phyloP scores from a whole-genome alignment of 2,329 filamentous ascomycete genomes.

The Tolypocladium cylindrosporum region DNA sequence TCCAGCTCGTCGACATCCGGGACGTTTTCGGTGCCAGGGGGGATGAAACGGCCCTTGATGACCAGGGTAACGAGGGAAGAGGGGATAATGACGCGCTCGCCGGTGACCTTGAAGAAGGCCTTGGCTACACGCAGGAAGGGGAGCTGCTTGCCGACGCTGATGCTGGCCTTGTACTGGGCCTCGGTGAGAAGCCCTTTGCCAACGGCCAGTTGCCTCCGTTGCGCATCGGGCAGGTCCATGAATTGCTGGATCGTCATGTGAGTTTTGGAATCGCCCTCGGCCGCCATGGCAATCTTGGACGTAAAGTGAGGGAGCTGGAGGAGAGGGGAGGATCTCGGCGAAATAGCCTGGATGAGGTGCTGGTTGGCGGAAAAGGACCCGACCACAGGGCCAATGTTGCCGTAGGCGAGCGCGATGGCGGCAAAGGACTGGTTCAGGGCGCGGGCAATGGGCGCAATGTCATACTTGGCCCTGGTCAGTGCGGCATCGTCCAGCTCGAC shows the following conservation, averaged over 20 bases:
- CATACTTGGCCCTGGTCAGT: slow-evolving; percentile 78
- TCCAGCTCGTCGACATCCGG: slow-evolving; percentile 69
- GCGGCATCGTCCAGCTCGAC: slow-evolving; percentile 71
- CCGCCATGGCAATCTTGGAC: slow-evolving; percentile 49
- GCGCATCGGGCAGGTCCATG: slow-evolving; percentile 70
- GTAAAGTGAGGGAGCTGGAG: slow-evolving; percentile 88
- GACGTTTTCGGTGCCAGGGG: slow-evolving; percentile 67
- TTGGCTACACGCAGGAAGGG: slow-evolving; percentile 78
- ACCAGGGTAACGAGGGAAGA: slow-evolving; percentile 89
- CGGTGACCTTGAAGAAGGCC: slow-evolving; percentile 96
- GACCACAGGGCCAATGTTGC: slow-evolving; percentile 71
- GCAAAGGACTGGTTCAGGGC: slow-evolving; percentile 78
- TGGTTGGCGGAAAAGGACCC: slow-evolving; percentile 76
- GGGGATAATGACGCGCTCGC: slow-evolving; percentile 86
- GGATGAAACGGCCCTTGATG: slow-evolving; percentile 88
- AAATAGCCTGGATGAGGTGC: slow-evolving; percentile 78
- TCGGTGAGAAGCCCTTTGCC: slow-evolving; percentile 63
- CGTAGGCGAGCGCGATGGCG: slow-evolving; percentile 79
- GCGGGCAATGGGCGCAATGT: slow-evolving; percentile 78
- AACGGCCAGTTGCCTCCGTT: slow-evolving; percentile 62
- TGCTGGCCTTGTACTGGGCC: slow-evolving; percentile 64
- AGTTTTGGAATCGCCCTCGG: slow-evolving; percentile 65
- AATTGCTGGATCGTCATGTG: slow-evolving; percentile 78
- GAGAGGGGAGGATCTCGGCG: slow-evolving; percentile 75
- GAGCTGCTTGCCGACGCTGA: slow-evolving; percentile 72